Conservation (phyloP, 179 eudicot species). For the Silene noctiflora region DNA sequence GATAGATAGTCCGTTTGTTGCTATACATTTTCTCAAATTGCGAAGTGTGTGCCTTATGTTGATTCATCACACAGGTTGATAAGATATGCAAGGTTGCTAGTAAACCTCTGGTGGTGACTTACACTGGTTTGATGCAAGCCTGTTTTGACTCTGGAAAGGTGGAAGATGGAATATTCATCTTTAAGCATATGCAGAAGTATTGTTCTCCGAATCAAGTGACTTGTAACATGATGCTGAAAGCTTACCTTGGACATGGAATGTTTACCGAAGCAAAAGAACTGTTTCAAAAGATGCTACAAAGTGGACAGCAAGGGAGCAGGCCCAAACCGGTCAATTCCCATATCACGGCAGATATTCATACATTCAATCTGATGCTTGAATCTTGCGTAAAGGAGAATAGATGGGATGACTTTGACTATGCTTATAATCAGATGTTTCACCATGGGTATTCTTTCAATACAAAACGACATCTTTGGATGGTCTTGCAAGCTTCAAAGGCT, state of each 20-base stretch:
- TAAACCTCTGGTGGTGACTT: conserved; percentile 86
- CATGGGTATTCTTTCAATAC: conserved; percentile 64
- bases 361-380: conserved; percentile 72
- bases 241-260: conserved; percentile 54
- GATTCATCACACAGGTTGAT: conserved; percentile 60
- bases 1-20: neutral
- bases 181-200: conserved; percentile 64
- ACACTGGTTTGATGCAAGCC: conserved; percentile 87
- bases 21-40: neutral
- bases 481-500: conserved; percentile 57
- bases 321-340: conserved; percentile 29
- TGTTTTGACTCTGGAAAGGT: conserved; percentile 60
- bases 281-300: conserved; percentile 48
- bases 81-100: conserved; percentile 86
- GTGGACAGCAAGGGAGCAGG: conserved; percentile 23
- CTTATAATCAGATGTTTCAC: conserved; percentile 59
- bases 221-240: conserved; percentile 78
- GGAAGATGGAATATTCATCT: conserved; percentile 57
- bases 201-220: conserved; percentile 87
- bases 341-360: conserved; percentile 58
- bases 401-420: conserved; percentile 74
- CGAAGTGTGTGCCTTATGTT: conserved; percentile 3
- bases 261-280: conserved; percentile 64
- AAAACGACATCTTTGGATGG: conserved; percentile 75
- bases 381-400: conserved; percentile 44